Base-by-base conservation (phyloP, 31 red algal species). In the Odonthalia washingtoniensis region DNA sequence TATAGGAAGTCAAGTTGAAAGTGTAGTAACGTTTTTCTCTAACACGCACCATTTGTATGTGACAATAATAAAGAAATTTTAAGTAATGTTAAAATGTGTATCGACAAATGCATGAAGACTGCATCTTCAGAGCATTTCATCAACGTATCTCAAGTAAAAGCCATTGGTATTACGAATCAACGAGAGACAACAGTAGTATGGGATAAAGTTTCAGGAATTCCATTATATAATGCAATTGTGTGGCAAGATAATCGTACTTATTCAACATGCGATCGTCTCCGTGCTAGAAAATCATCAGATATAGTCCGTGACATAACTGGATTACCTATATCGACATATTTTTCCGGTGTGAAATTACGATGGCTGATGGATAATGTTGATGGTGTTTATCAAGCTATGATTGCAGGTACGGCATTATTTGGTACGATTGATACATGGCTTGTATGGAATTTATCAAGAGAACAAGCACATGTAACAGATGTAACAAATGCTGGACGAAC, bases 371-470 rank as follows among this genome's bases (percentile, higher is more conserved):
- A 95, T 35, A 86, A 98, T 74, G 74, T 84, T 4, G 88, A 90
- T 2, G 85, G 53, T n/a, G 96, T 95, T 3, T 46, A 74, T 1
- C 35, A 84, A 33, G 93, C 90, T 6, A 61, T 95, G 41, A 81
- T 87, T 14, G 86, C 80, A 40, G 93, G 93, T 2, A 94, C 75
- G 34, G 93, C 91, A 16, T 44, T 95, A 43, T 91, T 98, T 62
- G 96, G 96, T 37, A 98, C 96, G 16, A 82, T 98, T 9, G 96
- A 98, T 78, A 87, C 93, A 35, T 98, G 96, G 96, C 82, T 98
- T 31, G 80, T 95, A 24, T 98, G 90, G 81, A 87, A 90, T 21
- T 69, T 98, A 37, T 77, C 79, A 78, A 78, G 74, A 35, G 75
- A 90, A 24, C 79, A 82, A 34, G 60, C 67, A 12, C 89, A 98